A percentile compares a stretch with the other conserved stretches of the same genome.
Evolutionary conservation across 73 alveolate genomes (phyloP).

Genomic region (Tetrahymena elliotti): DNA sequence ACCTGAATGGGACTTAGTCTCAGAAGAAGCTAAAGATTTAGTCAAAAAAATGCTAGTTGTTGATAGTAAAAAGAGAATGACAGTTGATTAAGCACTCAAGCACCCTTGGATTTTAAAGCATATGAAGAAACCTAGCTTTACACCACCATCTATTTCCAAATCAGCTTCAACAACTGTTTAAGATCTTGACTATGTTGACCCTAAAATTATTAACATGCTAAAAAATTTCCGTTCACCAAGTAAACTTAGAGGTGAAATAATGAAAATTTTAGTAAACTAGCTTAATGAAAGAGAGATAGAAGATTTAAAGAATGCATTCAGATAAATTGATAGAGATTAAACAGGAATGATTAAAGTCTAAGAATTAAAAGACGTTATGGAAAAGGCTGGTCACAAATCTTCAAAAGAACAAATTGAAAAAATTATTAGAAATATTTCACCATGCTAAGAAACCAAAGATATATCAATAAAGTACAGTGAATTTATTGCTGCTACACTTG

Average conservation of each 20-base stretch:
- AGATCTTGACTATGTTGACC: not conserved
- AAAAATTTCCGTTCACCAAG: constrained; percentile 46
- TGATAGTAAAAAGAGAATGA: constrained; percentile 7
- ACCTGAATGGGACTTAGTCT: not conserved
- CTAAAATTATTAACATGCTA: constrained; percentile 21
- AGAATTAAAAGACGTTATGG: constrained; percentile 79
- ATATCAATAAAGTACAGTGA: constrained; percentile 41
- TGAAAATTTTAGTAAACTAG: constrained; percentile 50
- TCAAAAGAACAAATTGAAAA: constrained; percentile 69
- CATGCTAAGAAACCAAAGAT: constrained; percentile 46
- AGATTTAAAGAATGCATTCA: constrained; percentile 69
- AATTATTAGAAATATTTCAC: constrained; percentile 47
- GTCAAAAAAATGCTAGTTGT: constrained; percentile 11
- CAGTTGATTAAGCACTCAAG: not conserved
- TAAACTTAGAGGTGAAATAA: constrained; percentile 57
- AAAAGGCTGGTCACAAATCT: constrained; percentile 38
- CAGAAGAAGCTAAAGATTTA: constrained; percentile 12
- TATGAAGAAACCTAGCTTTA: not conserved
- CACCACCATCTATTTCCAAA: not conserved
- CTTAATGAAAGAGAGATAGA: constrained; percentile 68
- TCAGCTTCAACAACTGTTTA: not conserved
- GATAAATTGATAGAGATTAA: constrained; percentile 77
- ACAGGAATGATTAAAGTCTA: constrained; percentile 76
- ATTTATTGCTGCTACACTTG: constrained; percentile 54
- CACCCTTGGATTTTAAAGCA: constrained; percentile 21